Evolutionary conservation across 306 rosid genomes (phyloP).

Genomic region (Aeschynomene evenia): DNA sequence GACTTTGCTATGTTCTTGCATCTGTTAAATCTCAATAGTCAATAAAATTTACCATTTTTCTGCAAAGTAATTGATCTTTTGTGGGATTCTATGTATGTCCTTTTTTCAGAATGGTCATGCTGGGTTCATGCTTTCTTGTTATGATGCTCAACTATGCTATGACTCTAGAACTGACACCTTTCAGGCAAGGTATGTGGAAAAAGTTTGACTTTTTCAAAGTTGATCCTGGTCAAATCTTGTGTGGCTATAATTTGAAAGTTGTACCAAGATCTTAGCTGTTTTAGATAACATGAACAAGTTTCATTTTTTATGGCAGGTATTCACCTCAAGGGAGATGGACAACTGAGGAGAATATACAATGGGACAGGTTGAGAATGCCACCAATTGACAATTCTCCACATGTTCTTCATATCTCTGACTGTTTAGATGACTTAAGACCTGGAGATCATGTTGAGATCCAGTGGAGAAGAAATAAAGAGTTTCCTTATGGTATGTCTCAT

Average conservation of each 20-base stretch:
- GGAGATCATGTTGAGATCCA: constrained; percentile 93
- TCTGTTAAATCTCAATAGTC: neutral
- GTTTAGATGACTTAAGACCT: constrained; percentile 67
- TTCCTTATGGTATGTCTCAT: constrained; percentile 71
- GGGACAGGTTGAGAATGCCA: constrained; percentile 82
- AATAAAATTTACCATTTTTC: neutral
- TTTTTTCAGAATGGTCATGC: constrained; percentile 80
- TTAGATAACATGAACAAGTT: constrained; percentile 8
- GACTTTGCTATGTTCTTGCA: neutral
- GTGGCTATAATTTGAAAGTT: constrained; percentile 13
- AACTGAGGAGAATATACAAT: constrained; percentile 67
- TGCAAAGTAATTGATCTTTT: neutral
- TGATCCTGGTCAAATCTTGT: constrained; percentile 9
- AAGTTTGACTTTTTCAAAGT: constrained; percentile 16
- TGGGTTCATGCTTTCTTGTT: constrained; percentile 92
- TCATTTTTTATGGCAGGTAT: constrained; percentile 53
- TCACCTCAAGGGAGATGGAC: constrained; percentile 78
- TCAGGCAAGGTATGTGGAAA: constrained; percentile 71
- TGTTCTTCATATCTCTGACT: constrained; percentile 66
- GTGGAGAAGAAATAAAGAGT: constrained; percentile 88
- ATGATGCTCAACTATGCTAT: constrained; percentile 84
- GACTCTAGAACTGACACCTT: constrained; percentile 60
- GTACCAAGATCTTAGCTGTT: neutral
- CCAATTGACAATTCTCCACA: constrained; percentile 63
- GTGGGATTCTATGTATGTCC: neutral